Base-by-base conservation (phyloP, 1,284 basidiomycete species). In the Ceratobasidium sp. region DNA sequence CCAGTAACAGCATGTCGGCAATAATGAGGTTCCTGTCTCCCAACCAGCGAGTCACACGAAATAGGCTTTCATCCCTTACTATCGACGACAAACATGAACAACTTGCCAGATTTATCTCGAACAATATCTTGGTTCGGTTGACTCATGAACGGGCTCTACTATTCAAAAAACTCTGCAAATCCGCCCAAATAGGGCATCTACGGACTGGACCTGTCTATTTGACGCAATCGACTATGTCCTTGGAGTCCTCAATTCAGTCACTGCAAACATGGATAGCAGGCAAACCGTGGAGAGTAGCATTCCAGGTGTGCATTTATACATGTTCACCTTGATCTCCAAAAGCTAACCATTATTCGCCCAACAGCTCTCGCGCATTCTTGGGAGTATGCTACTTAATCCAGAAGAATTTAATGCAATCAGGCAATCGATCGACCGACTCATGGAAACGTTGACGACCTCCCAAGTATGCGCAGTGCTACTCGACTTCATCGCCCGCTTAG, bases 61-160 rank as follows among this genome's bases (percentile, higher is more conserved):
- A 73, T 44, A 72, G 39, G 21, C 16, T 66, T 2, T 58, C 53
- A 11, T 33, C n/a, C 21, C 42, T 49, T 49, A 25, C 14, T 30
- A 39, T 66, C 21, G 54, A 52, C 33, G 2, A 54, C 44, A 73
- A 77, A 21, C 77, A 78, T 9, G 75, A 79, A n/a, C 2, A 44
- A 16, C 16, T 66, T 11, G 50, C 52, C 1, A 13, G 44, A 30
- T 54, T 54, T 27, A 46, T 66, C 25, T 66, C 62, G 7, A 36
- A 19, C 7, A 54, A 42, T n/a, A 78, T 85, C 6, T 78, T 80
- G 52, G 76, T 85, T 56, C 75, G 72, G n/a, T 75, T 85, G 11
- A 74, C 82, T n/a, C 84, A 81, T 0, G 80, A 84, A 0, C 84
- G 84, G 2, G 76, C 83, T n/a, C 75, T 88, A 21, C 86, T 88